Conservation (phyloP, 2,329 filamentous ascomycete genomes). For the Salinomyces thailandicus region DNA sequence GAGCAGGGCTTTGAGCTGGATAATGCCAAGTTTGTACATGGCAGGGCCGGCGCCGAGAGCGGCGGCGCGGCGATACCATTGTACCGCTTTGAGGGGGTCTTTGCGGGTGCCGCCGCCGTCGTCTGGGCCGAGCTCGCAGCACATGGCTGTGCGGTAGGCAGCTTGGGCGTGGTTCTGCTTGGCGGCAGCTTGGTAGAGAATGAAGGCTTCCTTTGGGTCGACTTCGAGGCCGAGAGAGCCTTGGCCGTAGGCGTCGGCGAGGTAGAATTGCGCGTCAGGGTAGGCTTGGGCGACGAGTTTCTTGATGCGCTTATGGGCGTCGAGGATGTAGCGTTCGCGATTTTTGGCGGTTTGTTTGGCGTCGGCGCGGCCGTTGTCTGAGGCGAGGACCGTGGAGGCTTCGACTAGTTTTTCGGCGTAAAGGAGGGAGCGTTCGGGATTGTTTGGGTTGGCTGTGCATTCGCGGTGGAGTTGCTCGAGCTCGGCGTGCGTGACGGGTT, state of each 20-base stretch:
- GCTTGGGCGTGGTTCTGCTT: slow-evolving; percentile 78
- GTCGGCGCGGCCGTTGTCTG: slow-evolving; percentile 63
- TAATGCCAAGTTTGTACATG: slow-evolving; percentile 99
- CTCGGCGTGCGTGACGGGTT: slow-evolving; percentile 65
- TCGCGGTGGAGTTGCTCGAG: slow-evolving; percentile 62
- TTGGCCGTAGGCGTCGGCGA: slow-evolving; percentile 81
- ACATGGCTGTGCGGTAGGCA: slow-evolving; percentile 90
- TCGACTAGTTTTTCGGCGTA: slow-evolving; percentile 79
- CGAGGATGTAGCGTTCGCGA: slow-evolving; percentile 72
- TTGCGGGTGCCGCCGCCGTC: slow-evolving; percentile 86
- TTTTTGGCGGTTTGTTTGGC: slow-evolving; percentile 50
- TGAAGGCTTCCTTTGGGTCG: slow-evolving; percentile 87
- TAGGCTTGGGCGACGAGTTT: slow-evolving; percentile 67
- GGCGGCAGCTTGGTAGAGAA: slow-evolving; percentile 83
- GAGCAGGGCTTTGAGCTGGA: slow-evolving; percentile 84
- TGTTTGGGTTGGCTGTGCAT: slow-evolving; percentile 60
- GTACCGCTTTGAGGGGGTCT: slow-evolving; percentile 86
- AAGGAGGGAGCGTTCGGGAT: slow-evolving; percentile 59
- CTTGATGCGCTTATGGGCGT: slow-evolving; percentile 85
- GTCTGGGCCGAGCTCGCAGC: slow-evolving; percentile 91
- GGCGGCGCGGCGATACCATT: slow-evolving; percentile 95
- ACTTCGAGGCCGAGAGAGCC: slow-evolving; percentile 67
- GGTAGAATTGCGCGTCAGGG: slow-evolving; percentile 81
- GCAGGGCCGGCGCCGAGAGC: slow-evolving; percentile 81
- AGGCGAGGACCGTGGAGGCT: slow-evolving; percentile 67